Percentiles rank a stretch among this genome's conserved stretches.
Evolutionary conservation across 352 stramenopile species (phyloP).

Genomic region (Ochromonadaceae sp.): DNA sequence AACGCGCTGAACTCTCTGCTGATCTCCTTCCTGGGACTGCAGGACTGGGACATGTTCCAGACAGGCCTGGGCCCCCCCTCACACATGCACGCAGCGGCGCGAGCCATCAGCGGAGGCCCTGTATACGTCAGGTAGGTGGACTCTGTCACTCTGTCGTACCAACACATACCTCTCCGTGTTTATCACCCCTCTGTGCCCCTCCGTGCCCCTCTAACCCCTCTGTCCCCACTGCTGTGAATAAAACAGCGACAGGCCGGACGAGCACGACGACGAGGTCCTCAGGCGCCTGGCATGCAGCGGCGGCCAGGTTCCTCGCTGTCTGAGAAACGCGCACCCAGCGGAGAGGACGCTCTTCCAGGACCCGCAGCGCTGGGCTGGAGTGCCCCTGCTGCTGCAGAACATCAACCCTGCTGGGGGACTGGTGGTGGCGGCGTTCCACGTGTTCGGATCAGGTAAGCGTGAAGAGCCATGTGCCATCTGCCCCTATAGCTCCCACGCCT

Average conservation of each 20-base stretch:
- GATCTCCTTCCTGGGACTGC: slow-evolving; percentile 22
- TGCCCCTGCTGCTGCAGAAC: background rate
- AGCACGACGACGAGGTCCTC: background rate
- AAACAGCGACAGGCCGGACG: background rate
- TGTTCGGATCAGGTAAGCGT: background rate
- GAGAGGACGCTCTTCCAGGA: background rate
- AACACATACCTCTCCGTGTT: too few species aligned
- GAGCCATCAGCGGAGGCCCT: slow-evolving; percentile 26
- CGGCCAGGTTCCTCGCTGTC: background rate
- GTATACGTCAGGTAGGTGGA: slow-evolving; percentile 27
- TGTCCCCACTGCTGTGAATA: too few species aligned
- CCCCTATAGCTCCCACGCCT: too few species aligned
- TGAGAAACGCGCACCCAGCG: background rate
- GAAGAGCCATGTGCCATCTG: too few species aligned
- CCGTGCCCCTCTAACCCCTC: too few species aligned
- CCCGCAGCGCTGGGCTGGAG: background rate
- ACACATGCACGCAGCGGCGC: slow-evolving; percentile 13
- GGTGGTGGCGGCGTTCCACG: background rate
- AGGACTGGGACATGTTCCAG: slow-evolving; percentile 35
- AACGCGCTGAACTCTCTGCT: slow-evolving; percentile 30
- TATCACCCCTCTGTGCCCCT: too few species aligned
- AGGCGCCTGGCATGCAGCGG: background rate
- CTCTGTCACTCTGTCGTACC: background rate
- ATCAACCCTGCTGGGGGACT: background rate
- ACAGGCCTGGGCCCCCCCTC: slow-evolving; percentile 16